These are phyloP conservation scores for Colletotrichum incanum DNA, from an alignment of 2,329 filamentous ascomycete genomes.

Conservation along the genomic window DNA sequence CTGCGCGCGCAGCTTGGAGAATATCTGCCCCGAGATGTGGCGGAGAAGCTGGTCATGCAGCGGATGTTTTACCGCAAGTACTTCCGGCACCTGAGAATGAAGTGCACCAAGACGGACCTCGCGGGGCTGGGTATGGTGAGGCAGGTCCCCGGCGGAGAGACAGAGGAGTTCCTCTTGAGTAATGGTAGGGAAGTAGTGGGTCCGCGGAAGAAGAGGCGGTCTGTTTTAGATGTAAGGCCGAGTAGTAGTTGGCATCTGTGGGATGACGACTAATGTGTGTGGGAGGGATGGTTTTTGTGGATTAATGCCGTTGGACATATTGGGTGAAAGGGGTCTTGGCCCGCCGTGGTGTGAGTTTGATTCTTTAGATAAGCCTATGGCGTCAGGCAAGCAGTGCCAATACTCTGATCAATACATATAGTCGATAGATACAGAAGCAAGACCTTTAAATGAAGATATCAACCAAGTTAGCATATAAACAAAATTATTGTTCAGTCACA, in stretches of 20 bases:
- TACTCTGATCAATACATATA: not conserved
- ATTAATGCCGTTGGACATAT: not conserved
- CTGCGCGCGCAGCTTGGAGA: constrained; percentile 32
- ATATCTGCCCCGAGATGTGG: constrained; percentile 27
- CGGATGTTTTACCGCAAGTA: constrained; percentile 43
- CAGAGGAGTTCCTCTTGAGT: constrained; percentile 40
- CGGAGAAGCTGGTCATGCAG: constrained; percentile 38
- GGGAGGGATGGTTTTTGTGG: not conserved
- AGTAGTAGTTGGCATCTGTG: constrained; percentile 40
- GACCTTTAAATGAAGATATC: not conserved
- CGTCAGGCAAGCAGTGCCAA: not conserved
- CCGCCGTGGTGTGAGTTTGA: not conserved
- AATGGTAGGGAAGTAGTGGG: constrained; percentile 38
- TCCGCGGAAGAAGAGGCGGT: constrained; percentile 29
- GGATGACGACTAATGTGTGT: constrained; percentile 31
- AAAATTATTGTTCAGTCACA: not conserved
- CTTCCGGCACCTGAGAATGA: constrained; percentile 41
- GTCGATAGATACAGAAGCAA: not conserved
- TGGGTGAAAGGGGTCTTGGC: not conserved
- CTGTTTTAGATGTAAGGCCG: constrained; percentile 29
- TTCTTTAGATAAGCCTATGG: not conserved
- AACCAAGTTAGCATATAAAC: too few species aligned
- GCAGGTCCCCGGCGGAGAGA: constrained; percentile 31
- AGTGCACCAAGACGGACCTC: constrained; percentile 42
- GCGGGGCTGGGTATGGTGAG: constrained; percentile 40